Percentiles rank a stretch among this genome's conserved stretches.
phyloP scores from a whole-genome alignment of 345 rosid genomes.

The Brassica juncea region DNA sequence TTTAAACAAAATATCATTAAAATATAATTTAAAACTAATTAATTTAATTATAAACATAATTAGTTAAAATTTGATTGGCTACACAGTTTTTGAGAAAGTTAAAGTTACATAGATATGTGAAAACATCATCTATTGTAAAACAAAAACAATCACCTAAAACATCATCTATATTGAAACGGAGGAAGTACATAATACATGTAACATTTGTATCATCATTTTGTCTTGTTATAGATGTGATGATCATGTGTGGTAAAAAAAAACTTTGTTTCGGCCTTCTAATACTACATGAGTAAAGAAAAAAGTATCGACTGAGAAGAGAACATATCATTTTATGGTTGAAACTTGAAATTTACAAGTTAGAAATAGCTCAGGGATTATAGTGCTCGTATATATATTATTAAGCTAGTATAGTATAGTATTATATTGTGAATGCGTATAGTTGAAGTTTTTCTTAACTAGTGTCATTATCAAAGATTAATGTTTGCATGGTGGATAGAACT shows the following conservation, averaged over 20 bases:
- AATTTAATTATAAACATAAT: too few relatives aligned
- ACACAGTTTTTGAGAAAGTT: too few relatives aligned
- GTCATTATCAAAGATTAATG: slow-evolving; percentile 40
- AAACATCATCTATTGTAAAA: too few relatives aligned
- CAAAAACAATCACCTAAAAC: too few relatives aligned
- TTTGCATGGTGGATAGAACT: slow-evolving; percentile 37
- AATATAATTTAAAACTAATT: too few relatives aligned
- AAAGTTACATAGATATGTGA: too few relatives aligned
- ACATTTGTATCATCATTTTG: slow-evolving; percentile 33
- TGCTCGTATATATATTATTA: not conserved
- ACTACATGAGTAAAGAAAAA: slow-evolving; percentile 4
- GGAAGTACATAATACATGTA: not conserved
- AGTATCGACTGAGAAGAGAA: not conserved
- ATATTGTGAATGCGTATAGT: not conserved
- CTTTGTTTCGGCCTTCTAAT: not conserved
- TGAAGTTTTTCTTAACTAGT: slow-evolving; percentile 20
- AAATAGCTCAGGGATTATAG: not conserved
- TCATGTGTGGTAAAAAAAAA: slow-evolving; percentile 4
- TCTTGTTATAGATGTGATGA: slow-evolving; percentile 28
- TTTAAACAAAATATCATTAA: too few relatives aligned
- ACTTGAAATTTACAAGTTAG: not conserved
- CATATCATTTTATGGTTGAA: not conserved
- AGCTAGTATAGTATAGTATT: not conserved
- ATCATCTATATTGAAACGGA: too few relatives aligned
- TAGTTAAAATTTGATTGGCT: too few relatives aligned